A percentile compares a stretch with the other conserved stretches of the same genome.
These are phyloP conservation scores for Schizosaccharomyces lindneri DNA, from an alignment of 805 yeast species.

Conservation along the genomic window DNA sequence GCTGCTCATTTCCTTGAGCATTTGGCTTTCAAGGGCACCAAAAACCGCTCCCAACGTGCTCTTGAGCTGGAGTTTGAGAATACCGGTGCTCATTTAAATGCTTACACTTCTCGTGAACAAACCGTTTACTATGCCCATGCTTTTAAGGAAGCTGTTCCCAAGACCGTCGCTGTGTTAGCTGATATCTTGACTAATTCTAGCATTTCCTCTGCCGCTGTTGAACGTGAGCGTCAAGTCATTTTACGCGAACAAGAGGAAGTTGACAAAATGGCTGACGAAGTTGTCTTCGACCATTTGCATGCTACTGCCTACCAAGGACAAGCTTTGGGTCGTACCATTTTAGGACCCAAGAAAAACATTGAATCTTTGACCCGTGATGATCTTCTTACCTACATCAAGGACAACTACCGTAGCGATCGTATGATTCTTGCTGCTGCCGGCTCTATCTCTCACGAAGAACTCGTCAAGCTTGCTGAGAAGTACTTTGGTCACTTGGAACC, in stretches of 20 bases:
- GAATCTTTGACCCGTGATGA: conserved; percentile 54
- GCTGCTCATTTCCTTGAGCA: conserved; percentile 96
- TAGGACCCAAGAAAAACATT: conserved; percentile 83
- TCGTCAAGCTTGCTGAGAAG: conserved; percentile 50
- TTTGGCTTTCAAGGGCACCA: conserved; percentile 87
- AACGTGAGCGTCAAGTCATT: conserved; percentile 88
- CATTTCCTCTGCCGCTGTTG: conserved; percentile 62
- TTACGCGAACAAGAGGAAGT: conserved; percentile 93
- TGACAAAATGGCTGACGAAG: conserved; percentile 95
- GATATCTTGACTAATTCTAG: conserved; percentile 75
- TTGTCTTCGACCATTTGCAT: conserved; percentile 87
- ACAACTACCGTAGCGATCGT: conserved; percentile 83
- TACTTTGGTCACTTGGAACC: conserved; percentile 31
- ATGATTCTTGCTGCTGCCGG: conserved; percentile 97
- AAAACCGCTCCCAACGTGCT: conserved; percentile 48
- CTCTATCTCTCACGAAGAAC: conserved; percentile 63
- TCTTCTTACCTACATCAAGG: conserved; percentile 49
- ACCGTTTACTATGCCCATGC: conserved; percentile 92
- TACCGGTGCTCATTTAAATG: conserved; percentile 80
- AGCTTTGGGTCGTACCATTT: conserved; percentile 84
- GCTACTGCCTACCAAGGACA: conserved; percentile 75
- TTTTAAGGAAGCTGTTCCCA: conserved; percentile 51
- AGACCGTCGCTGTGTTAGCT: conserved; percentile 63
- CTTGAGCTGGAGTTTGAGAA: conserved; percentile 86
- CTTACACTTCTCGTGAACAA: conserved; percentile 37